These are phyloP conservation scores for Penicillium canariense DNA, from an alignment of 495 filamentous ascomycete genomes.

Conservation along the genomic window DNA sequence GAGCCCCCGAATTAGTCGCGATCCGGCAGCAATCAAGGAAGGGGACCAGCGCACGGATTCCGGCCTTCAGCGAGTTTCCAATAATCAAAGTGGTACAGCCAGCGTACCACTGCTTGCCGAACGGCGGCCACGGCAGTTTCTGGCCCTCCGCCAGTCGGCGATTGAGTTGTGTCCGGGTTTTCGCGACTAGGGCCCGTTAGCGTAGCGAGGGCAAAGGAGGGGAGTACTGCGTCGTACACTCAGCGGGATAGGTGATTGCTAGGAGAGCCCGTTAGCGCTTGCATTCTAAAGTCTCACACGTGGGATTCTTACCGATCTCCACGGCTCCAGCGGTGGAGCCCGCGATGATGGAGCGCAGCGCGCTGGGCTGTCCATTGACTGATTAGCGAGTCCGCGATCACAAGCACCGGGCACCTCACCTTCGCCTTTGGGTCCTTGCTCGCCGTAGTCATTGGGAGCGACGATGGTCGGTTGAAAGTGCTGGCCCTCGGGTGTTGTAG, in stretches of 20 bases:
- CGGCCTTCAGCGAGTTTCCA: conserved; percentile 93
- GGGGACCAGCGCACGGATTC: conserved; percentile 66
- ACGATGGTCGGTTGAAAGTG: conserved; percentile 4
- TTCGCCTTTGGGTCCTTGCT: conserved; percentile 44
- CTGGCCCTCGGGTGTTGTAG: conserved; percentile 20
- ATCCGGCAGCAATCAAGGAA: not conserved
- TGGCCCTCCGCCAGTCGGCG: conserved; percentile 72
- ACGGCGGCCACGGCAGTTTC: conserved; percentile 94
- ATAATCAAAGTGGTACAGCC: conserved; percentile 97
- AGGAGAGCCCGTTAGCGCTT: conserved; percentile 15
- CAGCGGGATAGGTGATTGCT: conserved; percentile 97
- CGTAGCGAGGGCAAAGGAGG: not conserved
- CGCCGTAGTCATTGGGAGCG: conserved; percentile 38
- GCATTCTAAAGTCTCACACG: conserved; percentile 1
- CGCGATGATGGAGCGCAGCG: conserved; percentile 81
- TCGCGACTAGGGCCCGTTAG: conserved; percentile 64
- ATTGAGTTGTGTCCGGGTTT: conserved; percentile 93
- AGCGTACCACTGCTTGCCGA: conserved; percentile 94
- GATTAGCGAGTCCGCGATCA: conserved; percentile 14
- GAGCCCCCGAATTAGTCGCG: conserved; percentile 2
- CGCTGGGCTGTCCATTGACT: conserved; percentile 59
- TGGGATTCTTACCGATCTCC: conserved; percentile 70
- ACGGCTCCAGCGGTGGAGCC: conserved; percentile 89
- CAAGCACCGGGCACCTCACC: conserved; percentile 24
- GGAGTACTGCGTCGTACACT: conserved; percentile 55